Base-by-base conservation (phyloP, 179 eudicot species). In the Nepenthes alata region DNA sequence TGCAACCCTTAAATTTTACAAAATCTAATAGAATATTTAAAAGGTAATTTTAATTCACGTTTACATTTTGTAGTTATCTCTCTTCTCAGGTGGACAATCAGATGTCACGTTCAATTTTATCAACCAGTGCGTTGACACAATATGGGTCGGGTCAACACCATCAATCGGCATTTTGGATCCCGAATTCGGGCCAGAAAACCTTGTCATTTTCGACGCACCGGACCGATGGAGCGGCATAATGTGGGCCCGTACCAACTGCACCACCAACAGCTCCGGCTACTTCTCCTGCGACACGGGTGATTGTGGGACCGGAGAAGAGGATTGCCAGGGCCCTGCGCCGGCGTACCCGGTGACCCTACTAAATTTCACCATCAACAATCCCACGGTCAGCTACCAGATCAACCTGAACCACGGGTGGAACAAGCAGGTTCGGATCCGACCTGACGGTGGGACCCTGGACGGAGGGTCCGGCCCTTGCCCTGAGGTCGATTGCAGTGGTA, bases 371-470 rank as follows among this genome's bases (percentile, higher is more conserved):
- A 16, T 83, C 0, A 63, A 63, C 0, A 74, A 76, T 9, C 35
- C 8, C 9, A 53, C 5, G 48, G 93, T 83, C 41, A 77, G 71
- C 62, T 83, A 71, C 47, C 81, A 79, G 37, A 35, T 81, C 2
- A 83, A 86, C 63, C 72, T 79, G 5, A 85, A 83, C 2, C 85
- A 83, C n/a, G 88, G 93, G 2, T 85, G 72, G 51, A 82, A 82
- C 14, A 56, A 78, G 4, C 87, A 70, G 13, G n/a, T 65, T 2
- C 16, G 47, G 47, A 37, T 63, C 37, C 4, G 34, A 62, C 47
- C 47, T 49, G 25, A 44, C 57, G 2, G 70, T 75, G 15, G 65
- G 4, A 2, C 53, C 11, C 34, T 5, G 7, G 11, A 37, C 12
- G 7, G 11, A 6, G 37, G 71, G 47, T 16, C 72, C 60, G 35